Evolutionary conservation across 2,329 filamentous ascomycete species (phyloP), one percentile per base, ranked within the genome.

Genomic region (Chaetomiaceae sp.): DNA sequence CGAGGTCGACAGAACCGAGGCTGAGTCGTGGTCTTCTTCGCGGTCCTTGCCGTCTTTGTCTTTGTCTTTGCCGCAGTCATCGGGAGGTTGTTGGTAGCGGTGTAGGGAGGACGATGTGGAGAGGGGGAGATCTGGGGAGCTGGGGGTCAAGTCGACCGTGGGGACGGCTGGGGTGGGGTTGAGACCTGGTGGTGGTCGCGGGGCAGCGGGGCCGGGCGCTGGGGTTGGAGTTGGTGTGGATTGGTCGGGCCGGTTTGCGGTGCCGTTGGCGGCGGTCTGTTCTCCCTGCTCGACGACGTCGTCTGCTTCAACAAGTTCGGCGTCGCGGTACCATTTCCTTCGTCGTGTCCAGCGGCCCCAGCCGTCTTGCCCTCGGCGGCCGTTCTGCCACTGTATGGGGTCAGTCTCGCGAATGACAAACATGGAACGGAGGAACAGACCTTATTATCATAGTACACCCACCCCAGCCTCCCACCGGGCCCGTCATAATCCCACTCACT

Each of bases 391-490:
- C 86, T 95, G 44, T 50, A 27, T 9, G 42, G 20, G 46, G 52
- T 57, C 46, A 60, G 58, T 30, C 29, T 8, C 16, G 46, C 14
- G 6, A 16, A 4, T 11, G 25, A 6, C 1, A 21, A 9, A n/a
- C 6, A 29, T 10, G 10, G n/a, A 44, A 10, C 27, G 4, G 2
- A 9, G 32, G 33, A 10, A 45, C 42, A 4, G 73, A 90, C 89
- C 84, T 96, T 96, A 68, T 92, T 97, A 65, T 99, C 94, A 66
- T 96, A 99, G 69, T 94, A 99, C 33, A 96, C 89, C 94, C 94
- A 99, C 1, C 91, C 94, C 61, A 85, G 81, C 64, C 73, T 84
- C 3, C 81, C 86, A 21, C 84, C 78, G 1, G 80, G 75, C 2
- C 75, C 75, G 50, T 83, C 81, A 58, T 80, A 80, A 55, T 76